phyloP scores from a whole-genome alignment of 352 stramenopile genomes.

The Phytophthora capsici region DNA sequence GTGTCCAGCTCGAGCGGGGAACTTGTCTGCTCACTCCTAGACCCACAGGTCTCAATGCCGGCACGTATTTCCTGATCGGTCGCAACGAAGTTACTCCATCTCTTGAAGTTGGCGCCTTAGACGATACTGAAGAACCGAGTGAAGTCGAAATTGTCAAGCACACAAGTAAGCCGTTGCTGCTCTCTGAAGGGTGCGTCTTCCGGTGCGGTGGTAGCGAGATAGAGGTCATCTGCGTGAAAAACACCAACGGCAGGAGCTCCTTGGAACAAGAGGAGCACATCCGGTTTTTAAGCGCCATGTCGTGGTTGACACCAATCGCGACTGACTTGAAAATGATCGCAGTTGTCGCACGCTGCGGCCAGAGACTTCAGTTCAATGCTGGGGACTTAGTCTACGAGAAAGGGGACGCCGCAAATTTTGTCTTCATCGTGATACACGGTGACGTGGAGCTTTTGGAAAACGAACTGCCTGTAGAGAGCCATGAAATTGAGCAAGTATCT shows the following conservation, averaged over 20 bases:
- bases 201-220: conserved; percentile 62
- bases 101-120: not conserved
- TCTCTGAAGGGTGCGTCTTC: conserved; percentile 74
- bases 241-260: not conserved
- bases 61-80: conserved; percentile 74
- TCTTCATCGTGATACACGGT: conserved; percentile 71
- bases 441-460: conserved; percentile 44
- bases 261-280: conserved; percentile 56
- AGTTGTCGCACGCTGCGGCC: conserved; percentile 53
- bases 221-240: conserved; percentile 72
- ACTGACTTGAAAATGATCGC: conserved; percentile 52
- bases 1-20: conserved; percentile 65
- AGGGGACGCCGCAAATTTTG: conserved; percentile 60
- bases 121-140: not conserved
- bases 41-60: conserved; percentile 66
- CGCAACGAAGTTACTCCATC: conserved; percentile 36
- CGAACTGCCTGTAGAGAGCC: not conserved
- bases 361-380: conserved; percentile 46
- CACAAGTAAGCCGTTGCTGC: conserved; percentile 75
- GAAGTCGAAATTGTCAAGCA: conserved; percentile 53
- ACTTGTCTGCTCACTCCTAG: conserved; percentile 64
- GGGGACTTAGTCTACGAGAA: conserved; percentile 69
- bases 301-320: conserved; percentile 69
- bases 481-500: conserved; percentile 41
- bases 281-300: conserved; percentile 50